A percentile compares a stretch with the other conserved stretches of the same genome.
Evolutionary conservation across 352 stramenopile species (phyloP).

Genomic region (Globisporangium viniferum): DNA sequence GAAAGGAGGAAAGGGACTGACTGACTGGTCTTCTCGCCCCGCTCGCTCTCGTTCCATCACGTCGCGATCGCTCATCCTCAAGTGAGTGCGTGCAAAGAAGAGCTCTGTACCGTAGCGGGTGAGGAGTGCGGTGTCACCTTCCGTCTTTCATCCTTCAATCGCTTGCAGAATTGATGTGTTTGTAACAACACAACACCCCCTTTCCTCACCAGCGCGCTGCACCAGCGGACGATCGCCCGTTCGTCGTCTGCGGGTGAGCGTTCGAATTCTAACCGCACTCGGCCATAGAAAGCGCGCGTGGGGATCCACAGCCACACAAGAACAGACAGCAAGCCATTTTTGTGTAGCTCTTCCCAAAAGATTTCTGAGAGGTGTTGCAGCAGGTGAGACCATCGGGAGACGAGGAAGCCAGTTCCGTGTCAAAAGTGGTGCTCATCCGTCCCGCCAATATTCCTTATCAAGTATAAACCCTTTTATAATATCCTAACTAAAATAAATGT

Average conservation of each 20-base stretch:
- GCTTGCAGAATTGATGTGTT: not conserved
- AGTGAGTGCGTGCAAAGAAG: constrained; percentile 2
- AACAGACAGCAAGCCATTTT: not conserved
- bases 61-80: not conserved
- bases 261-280: not conserved
- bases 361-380: not conserved
- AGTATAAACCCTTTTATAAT: not conserved
- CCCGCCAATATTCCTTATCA: not conserved
- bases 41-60: not conserved
- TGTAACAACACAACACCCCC: not conserved
- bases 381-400: not conserved
- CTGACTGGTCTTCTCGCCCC: not conserved
- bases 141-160: not conserved
- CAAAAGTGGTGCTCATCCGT: not conserved
- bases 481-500: not conserved
- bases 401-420: constrained; percentile 1
- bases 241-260: not conserved
- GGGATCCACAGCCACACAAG: not conserved
- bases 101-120: not conserved
- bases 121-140: not conserved
- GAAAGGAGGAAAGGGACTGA: not conserved
- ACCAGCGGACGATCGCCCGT: not conserved
- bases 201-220: not conserved
- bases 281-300: not conserved
- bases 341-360: not conserved